phyloP scores from a whole-genome alignment of 352 stramenopile species.

The Pythium aristosporum region DNA sequence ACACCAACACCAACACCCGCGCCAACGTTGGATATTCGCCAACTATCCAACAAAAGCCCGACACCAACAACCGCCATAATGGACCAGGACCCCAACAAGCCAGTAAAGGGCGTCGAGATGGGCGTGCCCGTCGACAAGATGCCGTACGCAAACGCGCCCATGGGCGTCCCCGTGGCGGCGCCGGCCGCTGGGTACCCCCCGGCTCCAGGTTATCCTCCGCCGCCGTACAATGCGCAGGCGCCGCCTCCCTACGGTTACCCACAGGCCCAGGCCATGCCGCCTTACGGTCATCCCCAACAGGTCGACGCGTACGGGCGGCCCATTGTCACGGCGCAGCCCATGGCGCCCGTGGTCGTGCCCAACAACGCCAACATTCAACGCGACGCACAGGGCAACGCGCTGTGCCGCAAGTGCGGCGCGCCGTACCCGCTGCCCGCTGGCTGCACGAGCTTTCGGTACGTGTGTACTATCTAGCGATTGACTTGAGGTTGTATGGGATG shows the following conservation, averaged over 20 bases:
- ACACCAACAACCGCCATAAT: constrained; percentile 7
- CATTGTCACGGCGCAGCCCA: constrained; percentile 43
- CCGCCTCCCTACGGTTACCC: constrained; percentile 4
- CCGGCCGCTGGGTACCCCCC: constrained; percentile 9
- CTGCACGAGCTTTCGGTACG: constrained; percentile 65
- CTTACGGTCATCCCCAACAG: constrained; percentile 10
- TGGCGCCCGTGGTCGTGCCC: constrained; percentile 33
- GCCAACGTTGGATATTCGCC: constrained; percentile 1
- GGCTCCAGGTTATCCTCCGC: not conserved
- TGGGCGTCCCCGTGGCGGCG: constrained; percentile 32
- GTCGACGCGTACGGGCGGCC: constrained; percentile 53
- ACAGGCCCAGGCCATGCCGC: not conserved
- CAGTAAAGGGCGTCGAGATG: constrained; percentile 26
- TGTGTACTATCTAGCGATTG: constrained; percentile 5
- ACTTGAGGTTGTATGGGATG: not conserved
- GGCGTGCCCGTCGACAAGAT: constrained; percentile 26
- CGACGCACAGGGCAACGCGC: constrained; percentile 65
- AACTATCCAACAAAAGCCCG: not conserved
- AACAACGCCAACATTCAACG: constrained; percentile 73
- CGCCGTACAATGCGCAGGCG: constrained; percentile 12
- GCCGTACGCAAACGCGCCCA: constrained; percentile 23
- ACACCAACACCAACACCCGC: constrained; percentile 9
- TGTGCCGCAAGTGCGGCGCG: constrained; percentile 69
- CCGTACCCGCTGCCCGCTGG: constrained; percentile 69
- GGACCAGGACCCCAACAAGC: constrained; percentile 27